Percentiles rank a stretch among this genome's conserved stretches.
These are phyloP conservation scores for Hydnum rufescens DNA, from an alignment of 768 basidiomycete species.

Conservation along the genomic window DNA sequence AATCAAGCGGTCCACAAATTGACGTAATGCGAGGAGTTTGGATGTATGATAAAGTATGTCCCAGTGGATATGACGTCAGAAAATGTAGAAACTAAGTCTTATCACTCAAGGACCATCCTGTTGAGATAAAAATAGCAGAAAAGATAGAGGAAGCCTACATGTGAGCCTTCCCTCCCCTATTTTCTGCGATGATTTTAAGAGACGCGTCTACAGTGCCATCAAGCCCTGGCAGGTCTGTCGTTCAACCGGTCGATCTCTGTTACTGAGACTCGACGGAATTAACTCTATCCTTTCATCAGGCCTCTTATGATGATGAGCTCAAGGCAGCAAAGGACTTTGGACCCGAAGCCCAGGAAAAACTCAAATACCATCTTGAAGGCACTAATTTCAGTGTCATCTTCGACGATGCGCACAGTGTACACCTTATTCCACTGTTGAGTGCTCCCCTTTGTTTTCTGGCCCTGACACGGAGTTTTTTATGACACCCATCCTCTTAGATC, in stretches of 20 bases:
- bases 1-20: conserved; percentile 19
- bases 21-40: conserved; percentile 21
- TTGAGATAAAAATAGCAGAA: conserved; percentile 20
- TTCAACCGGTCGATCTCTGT: not conserved
- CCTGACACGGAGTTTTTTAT: no score
- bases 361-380: conserved; percentile 17
- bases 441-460: no score
- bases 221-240: conserved; percentile 17
- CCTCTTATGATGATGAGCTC: conserved; percentile 23
- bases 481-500: not conserved
- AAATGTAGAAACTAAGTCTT: not conserved
- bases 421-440: conserved; percentile 18
- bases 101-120: conserved; percentile 16
- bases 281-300: conserved; percentile 3
- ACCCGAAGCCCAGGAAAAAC: conserved; percentile 21
- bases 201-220: conserved; percentile 14
- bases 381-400: conserved; percentile 18
- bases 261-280: no score
- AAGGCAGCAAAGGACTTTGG: conserved; percentile 19
- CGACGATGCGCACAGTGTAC: conserved; percentile 20
- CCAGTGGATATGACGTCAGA: not conserved
- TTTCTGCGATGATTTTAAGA: not conserved
- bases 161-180: conserved; percentile 7
- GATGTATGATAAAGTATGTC: conserved; percentile 20
- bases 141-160: conserved; percentile 22